Evolutionary conservation across 805 yeast species (phyloP).

Genomic region (Debaryomyces castellii): DNA sequence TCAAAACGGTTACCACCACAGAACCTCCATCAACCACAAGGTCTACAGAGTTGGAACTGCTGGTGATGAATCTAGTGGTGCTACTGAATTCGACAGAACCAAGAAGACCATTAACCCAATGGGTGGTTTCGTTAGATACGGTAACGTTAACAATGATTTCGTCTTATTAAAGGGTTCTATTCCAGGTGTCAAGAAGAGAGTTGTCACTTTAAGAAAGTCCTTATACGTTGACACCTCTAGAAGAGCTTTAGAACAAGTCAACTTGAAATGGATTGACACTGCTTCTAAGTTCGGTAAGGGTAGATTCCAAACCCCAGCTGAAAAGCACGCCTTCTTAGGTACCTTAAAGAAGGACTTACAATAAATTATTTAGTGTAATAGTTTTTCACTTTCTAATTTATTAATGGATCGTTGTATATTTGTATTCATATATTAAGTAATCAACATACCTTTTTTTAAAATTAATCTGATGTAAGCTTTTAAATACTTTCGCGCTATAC

Average conservation of each 20-base stretch:
- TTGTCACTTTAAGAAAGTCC: constrained; percentile 97
- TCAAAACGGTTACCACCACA: constrained; percentile 99
- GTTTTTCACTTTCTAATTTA: not conserved
- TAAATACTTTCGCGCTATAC: too few species aligned
- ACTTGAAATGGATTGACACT: constrained; percentile 99
- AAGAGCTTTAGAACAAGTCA: constrained; percentile 93
- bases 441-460: not conserved
- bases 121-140: constrained; percentile 99
- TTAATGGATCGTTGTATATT: not conserved
- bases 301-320: constrained; percentile 99
- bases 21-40: constrained; percentile 99
- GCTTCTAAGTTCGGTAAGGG: constrained; percentile 99
- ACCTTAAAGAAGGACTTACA: constrained; percentile 97
- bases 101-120: constrained; percentile 99
- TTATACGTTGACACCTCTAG: constrained; percentile 97
- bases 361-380: constrained; percentile 5
- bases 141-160: constrained; percentile 96
- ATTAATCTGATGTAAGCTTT: too few species aligned
- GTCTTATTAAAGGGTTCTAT: constrained; percentile 97
- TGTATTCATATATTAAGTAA: not conserved
- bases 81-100: constrained; percentile 99
- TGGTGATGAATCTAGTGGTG: constrained; percentile 89
- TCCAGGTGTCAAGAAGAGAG: constrained; percentile 99
- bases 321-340: constrained; percentile 99
- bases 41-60: constrained; percentile 98